Base-by-base conservation (phyloP, 2,329 filamentous ascomycete species). In the Penicillium rolfsii region DNA sequence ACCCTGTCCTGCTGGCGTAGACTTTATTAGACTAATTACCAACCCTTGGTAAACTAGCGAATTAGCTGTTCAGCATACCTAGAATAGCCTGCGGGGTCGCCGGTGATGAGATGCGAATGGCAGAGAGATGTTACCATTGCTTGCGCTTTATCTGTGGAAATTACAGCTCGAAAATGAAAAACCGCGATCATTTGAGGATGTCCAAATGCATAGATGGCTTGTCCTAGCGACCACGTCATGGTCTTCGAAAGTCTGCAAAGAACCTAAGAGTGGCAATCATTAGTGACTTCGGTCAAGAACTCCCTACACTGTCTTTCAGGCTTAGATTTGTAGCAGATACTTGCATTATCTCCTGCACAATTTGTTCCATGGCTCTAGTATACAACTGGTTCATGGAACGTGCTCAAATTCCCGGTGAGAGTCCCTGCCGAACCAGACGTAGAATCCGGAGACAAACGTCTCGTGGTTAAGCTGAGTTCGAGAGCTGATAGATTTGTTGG, bases 371-470 rank as follows among this genome's bases (percentile, higher is more conserved):
- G 65, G 64, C 24, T 60, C 30, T 12, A 9, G 28, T 3, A 5
- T 4, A 33, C 19, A 22, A 22, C 56, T 57, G 58, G 57, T 57
- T 56, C 55, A 54, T 40, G 55, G 48, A 55, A 55, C 57, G 36
- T 40, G 40, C 58, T 55, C n/a, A 22, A 45, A 55, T 56, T 59
- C 36, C 58, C 57, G 57, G 58, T 61, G 63, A 57, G 50, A 61
- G 59, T 64, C 54, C 65, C 64, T 66, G 57, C 58, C 68, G 60
- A 70, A 71, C 66, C 65, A 64, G 67, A 69, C 57, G 52, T 62
- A 41, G 50, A 53, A 63, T 65, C 70, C 65, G 64, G 55, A 52
- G 45, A 57, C 38, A 49, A 41, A 52, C 52, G 16, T 22, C 8
- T 48, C 41, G 30, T 59, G 56, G 57, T 58, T 58, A 59, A 28